These are phyloP conservation scores for Trichoderma arundinaceum DNA, from an alignment of 2,329 filamentous ascomycete genomes.

Conservation along the genomic window DNA sequence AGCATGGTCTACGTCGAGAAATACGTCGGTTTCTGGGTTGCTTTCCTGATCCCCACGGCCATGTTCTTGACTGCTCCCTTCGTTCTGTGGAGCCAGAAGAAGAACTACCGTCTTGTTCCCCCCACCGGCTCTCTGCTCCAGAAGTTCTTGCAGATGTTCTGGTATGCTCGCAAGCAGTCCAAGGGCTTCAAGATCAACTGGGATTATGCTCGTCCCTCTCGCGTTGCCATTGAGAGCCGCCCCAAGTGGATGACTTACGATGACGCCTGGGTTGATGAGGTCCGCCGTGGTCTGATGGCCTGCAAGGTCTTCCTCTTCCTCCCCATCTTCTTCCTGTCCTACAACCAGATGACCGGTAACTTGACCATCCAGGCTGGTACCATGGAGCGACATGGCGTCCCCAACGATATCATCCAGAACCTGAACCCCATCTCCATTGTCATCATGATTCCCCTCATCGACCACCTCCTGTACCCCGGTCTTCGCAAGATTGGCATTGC, in stretches of 20 bases:
- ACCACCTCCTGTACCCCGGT: constrained; percentile 70
- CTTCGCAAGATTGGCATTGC: constrained; percentile 67
- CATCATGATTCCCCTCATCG: constrained; percentile 74
- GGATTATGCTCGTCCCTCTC: constrained; percentile 71
- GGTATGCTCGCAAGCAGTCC: constrained; percentile 66
- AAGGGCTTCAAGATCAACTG: constrained; percentile 71
- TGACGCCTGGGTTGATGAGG: constrained; percentile 81
- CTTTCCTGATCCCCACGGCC: constrained; percentile 69
- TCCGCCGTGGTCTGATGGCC: constrained; percentile 70
- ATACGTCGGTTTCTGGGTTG: constrained; percentile 76
- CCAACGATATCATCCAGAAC: constrained; percentile 79
- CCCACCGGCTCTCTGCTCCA: constrained; percentile 74
- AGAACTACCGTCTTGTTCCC: constrained; percentile 64
- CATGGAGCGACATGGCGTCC: constrained; percentile 71
- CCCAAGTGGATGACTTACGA: constrained; percentile 82
- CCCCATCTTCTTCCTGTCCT: constrained; percentile 65
- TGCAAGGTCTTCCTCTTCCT: constrained; percentile 75
- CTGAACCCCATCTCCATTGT: constrained; percentile 77
- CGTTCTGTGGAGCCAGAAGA: constrained; percentile 65
- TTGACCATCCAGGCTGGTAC: constrained; percentile 68
- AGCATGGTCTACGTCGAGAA: constrained; percentile 76
- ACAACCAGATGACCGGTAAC: constrained; percentile 66
- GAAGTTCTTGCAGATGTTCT: constrained; percentile 68
- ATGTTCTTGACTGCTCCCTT: constrained; percentile 68
- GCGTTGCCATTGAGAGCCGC: constrained; percentile 59